Evolutionary conservation across 2,329 filamentous ascomycete genomes (phyloP), one percentile per base, ranked within the genome.

Genomic region (Alternaria sp.): DNA sequence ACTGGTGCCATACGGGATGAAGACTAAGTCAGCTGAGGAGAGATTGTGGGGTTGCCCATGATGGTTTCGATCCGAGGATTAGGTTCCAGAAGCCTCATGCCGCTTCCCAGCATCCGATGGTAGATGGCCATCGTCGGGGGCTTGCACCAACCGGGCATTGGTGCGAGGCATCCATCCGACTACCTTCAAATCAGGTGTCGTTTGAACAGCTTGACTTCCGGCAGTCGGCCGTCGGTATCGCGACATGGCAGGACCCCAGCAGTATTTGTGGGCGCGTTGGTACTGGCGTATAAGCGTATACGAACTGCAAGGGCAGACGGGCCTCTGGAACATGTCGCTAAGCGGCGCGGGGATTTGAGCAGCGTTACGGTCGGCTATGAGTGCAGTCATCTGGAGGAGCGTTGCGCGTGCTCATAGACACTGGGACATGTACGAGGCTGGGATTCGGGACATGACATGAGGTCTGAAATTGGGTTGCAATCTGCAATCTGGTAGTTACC

Each of bases 391-490:
- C 21, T 17, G 24, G n/a, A 42, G 23, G 24, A 41, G 29, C 51
- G 17, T 17, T 14, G 21, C 31, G 28, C 11, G 4, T 45, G 29
- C 37, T 31, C n/a, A 31, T 24, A 17, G 36, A 24, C 17, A 13
- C 33, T n/a, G 36, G 21, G 14, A 41, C 26, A 7, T 41, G 49
- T 29, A 52, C 24, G 48, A 52, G 14, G 42, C n/a, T 48, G 42
- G 14, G 24, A 11, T 50, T 39, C 33, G 24, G 14, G 14, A 26
- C 48, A 29, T 36, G 24, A 36, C 41, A 46, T 40, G 54, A 57
- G 49, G 40, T 41, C 29, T 14, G 24, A 24, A 37, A 29, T 17
- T 17, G 36, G 51, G 53, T 21, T 49, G 55, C 54, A 37, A 44
- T 54, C 31, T 45, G 46, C n/a, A n/a, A n/a, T n/a, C n/a, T n/a